Base-by-base conservation (phyloP, 176 grass and related monocot species). In the Juncus effusus region DNA sequence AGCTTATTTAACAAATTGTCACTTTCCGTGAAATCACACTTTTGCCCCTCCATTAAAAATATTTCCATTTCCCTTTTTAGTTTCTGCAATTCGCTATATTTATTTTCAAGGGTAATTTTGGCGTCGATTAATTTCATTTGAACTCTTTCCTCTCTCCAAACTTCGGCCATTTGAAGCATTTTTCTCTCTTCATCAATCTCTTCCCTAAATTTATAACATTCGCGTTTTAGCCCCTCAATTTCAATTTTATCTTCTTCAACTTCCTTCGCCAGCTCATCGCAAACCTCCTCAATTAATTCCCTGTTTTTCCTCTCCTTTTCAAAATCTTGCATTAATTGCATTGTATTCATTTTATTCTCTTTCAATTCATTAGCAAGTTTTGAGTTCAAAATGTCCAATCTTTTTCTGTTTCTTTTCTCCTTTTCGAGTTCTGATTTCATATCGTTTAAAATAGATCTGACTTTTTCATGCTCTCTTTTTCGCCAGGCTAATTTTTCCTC, bases 91-190 rank as follows among this genome's bases (percentile, higher is more conserved):
- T 96, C 74, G 39, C 84, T 39, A 59, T 83, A 96, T 61, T 86
- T 96, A 13, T 80, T 83, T 55, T 96, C 84, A 42, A 96, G 85
- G 49, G 84, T 88, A 54, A 96, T 63, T 71, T 96, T 96, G 68
- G 92, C 92, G 72, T 96, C 92, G 11, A 96, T 64, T 54, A 96
- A 82, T 85, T 96, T 96, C 87, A 96, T 91, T 74, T 96, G 92
- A 61, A 96, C 92, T 38, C 92, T 78, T 62, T 96, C 92, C 66
- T 96, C 92, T 39, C 92, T 87, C 91, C 91, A 96, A 53, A 96
- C 91, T 76, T 96, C 91, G 54, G 87, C 87, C 91, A 96, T 96
- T 76, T 96, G 91, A 60, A 96, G 68, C 91, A 96, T 96, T 78
- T 82, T 90, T 75, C 87, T 74, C 63, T 96, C 92, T 69, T 88